phyloP scores from a whole-genome alignment of 2,329 filamentous ascomycete genomes.

The Seiridium unicorne region DNA sequence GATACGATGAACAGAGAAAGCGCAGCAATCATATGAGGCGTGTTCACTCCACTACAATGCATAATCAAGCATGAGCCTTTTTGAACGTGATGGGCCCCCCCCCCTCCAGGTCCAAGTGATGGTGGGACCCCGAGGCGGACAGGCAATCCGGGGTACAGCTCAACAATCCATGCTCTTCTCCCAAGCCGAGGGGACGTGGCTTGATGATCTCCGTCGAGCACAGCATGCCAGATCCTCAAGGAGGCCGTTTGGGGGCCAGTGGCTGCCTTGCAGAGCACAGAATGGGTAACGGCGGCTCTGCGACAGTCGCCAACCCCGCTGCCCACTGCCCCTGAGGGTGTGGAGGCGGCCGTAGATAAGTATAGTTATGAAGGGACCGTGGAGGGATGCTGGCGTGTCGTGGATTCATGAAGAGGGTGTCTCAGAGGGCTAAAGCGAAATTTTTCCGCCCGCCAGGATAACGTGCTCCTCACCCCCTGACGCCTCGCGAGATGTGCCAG shows the following conservation, averaged over 20 bases:
- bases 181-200: neutral
- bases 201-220: neutral
- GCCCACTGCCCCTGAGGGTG: neutral
- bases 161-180: neutral
- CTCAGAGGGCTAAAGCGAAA: neutral
- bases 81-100: neutral
- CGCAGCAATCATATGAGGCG: conserved; percentile 3
- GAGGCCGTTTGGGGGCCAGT: neutral
- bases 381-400: neutral
- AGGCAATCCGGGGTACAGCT: conserved; percentile 6
- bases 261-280: neutral
- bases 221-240: neutral
- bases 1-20: neutral
- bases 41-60: neutral
- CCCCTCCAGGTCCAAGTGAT: neutral
- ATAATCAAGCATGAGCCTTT: neutral
- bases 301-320: neutral
- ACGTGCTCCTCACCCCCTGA: neutral
- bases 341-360: neutral
- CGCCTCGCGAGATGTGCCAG: neutral
- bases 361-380: neutral
- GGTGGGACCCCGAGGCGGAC: conserved; percentile 7
- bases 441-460: neutral
- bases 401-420: neutral
- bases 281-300: neutral